A percentile compares a stretch with the other conserved stretches of the same genome.
Evolutionary conservation across 2,329 filamentous ascomycete species (phyloP).

Genomic region (Trichoderma sp.): DNA sequence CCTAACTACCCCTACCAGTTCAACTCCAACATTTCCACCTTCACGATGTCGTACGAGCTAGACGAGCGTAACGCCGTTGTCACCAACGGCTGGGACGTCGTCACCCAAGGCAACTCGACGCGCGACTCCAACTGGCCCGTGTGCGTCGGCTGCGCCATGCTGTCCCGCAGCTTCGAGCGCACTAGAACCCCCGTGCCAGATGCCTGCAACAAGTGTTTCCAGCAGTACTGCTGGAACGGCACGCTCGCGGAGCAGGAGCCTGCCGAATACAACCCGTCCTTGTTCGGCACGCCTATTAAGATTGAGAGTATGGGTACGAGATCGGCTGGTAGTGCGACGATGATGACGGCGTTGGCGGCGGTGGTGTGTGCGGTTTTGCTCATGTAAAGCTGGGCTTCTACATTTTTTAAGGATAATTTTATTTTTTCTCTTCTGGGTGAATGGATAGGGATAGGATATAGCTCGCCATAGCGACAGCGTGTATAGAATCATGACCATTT

Average conservation of each 20-base stretch:
- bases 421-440: neutral
- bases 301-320: slow-evolving; percentile 26
- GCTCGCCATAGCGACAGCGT: neutral
- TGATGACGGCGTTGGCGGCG: slow-evolving; percentile 25
- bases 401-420: neutral
- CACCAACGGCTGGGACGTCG: slow-evolving; percentile 80
- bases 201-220: slow-evolving; percentile 75
- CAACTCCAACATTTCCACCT: slow-evolving; percentile 79
- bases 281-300: slow-evolving; percentile 32
- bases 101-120: slow-evolving; percentile 80
- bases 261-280: slow-evolving; percentile 36
- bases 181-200: slow-evolving; percentile 69
- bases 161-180: slow-evolving; percentile 72
- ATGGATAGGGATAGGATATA: neutral
- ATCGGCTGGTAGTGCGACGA: slow-evolving; percentile 23
- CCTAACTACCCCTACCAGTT: slow-evolving; percentile 75
- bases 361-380: slow-evolving; percentile 28
- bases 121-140: slow-evolving; percentile 72
- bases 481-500: slow-evolving; percentile 1
- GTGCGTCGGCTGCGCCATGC: slow-evolving; percentile 86
- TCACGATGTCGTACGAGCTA: slow-evolving; percentile 64
- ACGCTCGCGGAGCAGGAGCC: slow-evolving; percentile 45
- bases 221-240: slow-evolving; percentile 92
- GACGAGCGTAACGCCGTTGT: slow-evolving; percentile 76
- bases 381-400: slow-evolving; percentile 7